Conservation (phyloP, 768 basidiomycete species). For the Multifurca ochricompacta region DNA sequence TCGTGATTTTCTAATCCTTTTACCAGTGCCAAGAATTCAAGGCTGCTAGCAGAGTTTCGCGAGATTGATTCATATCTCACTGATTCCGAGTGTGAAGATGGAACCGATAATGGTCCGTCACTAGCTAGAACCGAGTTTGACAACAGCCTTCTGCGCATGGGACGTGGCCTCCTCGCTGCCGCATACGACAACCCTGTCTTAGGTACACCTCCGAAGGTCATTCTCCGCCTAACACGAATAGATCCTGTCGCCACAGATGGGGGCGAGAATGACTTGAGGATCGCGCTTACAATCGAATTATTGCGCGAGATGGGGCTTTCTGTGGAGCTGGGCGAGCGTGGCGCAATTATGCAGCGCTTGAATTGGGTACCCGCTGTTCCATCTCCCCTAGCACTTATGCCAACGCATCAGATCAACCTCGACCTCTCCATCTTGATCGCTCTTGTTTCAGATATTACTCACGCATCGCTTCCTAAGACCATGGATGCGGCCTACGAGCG, state of each 20-base stretch:
- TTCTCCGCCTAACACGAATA: slow-evolving; percentile 65
- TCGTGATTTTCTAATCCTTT: slow-evolving; percentile 1
- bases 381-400: slow-evolving; percentile 28
- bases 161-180: slow-evolving; percentile 55
- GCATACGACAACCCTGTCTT: slow-evolving; percentile 48
- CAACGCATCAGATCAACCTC: slow-evolving; percentile 61
- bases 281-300: slow-evolving; percentile 47
- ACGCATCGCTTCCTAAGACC: slow-evolving; percentile 53
- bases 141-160: slow-evolving; percentile 69
- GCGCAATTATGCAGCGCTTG: slow-evolving; percentile 21
- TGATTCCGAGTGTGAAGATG: slow-evolving; percentile 42
- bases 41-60: slow-evolving; percentile 70
- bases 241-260: slow-evolving; percentile 33
- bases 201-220: slow-evolving; percentile 38
- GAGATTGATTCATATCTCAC: slow-evolving; percentile 80
- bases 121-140: slow-evolving; percentile 50
- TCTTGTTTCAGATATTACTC: slow-evolving; percentile 74
- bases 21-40: slow-evolving; percentile 64
- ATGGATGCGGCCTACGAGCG: slow-evolving; percentile 51
- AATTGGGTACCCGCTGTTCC: slow-evolving; percentile 1
- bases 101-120: slow-evolving; percentile 26
- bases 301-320: slow-evolving; percentile 57
- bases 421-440: slow-evolving; percentile 84
- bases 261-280: slow-evolving; percentile 43
- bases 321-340: slow-evolving; percentile 57